Conservation (phyloP, 2,329 filamentous ascomycete species). For the Verticillium zaregamsianum region DNA sequence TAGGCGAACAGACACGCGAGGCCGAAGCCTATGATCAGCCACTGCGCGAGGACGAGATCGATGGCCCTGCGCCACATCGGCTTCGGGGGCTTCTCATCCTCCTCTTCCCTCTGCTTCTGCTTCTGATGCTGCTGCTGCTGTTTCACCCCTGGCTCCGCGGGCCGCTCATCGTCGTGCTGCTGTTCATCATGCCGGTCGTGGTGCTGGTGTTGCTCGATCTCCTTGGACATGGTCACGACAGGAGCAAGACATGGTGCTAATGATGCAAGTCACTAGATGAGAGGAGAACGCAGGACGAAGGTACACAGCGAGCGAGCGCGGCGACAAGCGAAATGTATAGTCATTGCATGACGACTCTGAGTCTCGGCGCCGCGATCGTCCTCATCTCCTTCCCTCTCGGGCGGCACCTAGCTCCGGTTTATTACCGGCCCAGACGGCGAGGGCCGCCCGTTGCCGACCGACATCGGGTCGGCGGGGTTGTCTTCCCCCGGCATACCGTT, state of each 20-base stretch:
- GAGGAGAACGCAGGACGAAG: neutral
- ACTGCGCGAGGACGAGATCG: conserved; percentile 49
- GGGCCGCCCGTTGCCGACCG: neutral
- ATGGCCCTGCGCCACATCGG: conserved; percentile 1
- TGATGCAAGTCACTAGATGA: neutral
- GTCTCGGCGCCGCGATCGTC: neutral
- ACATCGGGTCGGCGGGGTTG: neutral
- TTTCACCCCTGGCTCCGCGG: neutral
- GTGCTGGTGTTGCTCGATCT: neutral
- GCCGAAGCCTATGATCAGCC: conserved; percentile 60
- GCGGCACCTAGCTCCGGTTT: neutral
- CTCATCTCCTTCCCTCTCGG: neutral
- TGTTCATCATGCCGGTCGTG: neutral
- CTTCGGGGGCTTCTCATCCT: neutral
- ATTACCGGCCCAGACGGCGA: neutral
- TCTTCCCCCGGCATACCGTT: neutral
- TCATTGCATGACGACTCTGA: neutral
- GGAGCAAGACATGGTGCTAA: neutral
- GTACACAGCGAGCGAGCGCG: neutral
- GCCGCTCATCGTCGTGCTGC: neutral
- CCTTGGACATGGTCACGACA: neutral
- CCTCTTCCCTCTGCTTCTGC: neutral
- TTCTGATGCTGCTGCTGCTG: no score
- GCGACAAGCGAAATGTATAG: neutral
- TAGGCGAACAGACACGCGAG: conserved; percentile 44